These are phyloP conservation scores for Fragaria ananassa DNA, from an alignment of 306 rosid species.

Conservation along the genomic window DNA sequence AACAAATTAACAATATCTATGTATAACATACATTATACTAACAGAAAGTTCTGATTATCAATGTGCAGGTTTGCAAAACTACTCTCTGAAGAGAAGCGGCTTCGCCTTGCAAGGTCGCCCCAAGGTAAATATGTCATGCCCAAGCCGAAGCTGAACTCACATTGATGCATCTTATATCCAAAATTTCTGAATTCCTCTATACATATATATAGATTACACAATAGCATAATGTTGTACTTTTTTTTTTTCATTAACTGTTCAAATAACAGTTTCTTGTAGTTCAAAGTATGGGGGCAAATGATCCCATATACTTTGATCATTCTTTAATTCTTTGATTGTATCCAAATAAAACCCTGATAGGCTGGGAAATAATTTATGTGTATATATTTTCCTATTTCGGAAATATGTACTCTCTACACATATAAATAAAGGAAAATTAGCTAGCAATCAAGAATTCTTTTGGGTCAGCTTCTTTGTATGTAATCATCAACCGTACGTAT, in stretches of 20 bases:
- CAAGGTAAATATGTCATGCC: neutral
- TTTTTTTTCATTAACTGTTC: neutral
- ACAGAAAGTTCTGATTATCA: neutral
- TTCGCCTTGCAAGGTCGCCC: slow-evolving; percentile 49
- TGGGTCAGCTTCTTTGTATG: neutral
- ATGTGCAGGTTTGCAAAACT: slow-evolving; percentile 43
- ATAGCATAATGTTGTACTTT: too few species aligned
- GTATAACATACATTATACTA: neutral
- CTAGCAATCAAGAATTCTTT: neutral
- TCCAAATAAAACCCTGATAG: neutral
- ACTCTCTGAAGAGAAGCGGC: slow-evolving; percentile 46
- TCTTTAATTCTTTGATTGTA: neutral
- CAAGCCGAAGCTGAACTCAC: neutral
- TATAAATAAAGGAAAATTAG: neutral
- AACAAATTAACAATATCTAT: neutral
- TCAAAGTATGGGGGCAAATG: neutral
- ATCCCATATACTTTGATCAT: slow-evolving; percentile 4
- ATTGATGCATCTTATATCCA: neutral
- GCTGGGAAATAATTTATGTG: neutral
- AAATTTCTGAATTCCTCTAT: neutral
- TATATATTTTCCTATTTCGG: neutral
- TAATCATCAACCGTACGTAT: neutral
- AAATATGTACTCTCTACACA: neutral
- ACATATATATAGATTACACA: neutral
- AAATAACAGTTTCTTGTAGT: slow-evolving; percentile 1